Conservation (phyloP, 148 eudicot species). For the Talinum fruticosum region DNA sequence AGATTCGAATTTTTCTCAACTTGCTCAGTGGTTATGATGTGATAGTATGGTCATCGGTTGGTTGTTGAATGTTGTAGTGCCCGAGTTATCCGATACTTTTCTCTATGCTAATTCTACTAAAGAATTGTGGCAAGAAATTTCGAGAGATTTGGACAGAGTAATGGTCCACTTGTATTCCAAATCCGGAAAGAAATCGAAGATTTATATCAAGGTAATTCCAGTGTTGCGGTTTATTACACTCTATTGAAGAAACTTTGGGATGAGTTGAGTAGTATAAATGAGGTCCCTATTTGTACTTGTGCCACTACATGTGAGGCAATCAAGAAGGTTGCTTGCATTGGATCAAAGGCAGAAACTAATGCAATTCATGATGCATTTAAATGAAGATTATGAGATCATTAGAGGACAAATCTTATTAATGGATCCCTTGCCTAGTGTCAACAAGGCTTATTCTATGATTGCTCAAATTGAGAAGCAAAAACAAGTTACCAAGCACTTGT, state of each 20-base stretch:
- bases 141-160: not conserved
- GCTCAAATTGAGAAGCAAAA: not conserved
- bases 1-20: not conserved
- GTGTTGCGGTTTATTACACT: not conserved
- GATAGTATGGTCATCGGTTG: not conserved
- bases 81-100: not conserved
- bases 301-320: not conserved
- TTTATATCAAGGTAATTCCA: too few species aligned
- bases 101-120: not conserved
- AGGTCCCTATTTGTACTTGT: not conserved
- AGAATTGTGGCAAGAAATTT: not conserved
- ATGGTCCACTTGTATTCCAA: not conserved
- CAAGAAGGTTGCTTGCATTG: not conserved
- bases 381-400: not conserved
- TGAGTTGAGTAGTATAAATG: not conserved
- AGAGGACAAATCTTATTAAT: not conserved
- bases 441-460: not conserved
- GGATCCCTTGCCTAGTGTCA: conserved; percentile 1
- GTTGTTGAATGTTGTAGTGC: not conserved
- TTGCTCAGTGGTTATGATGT: not conserved
- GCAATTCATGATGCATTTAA: not conserved
- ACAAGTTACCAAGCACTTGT: too few species aligned
- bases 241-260: not conserved
- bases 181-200: not conserved
- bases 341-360: not conserved